These are phyloP conservation scores for Coffea eugenioides DNA, from an alignment of 257 asterid species.

Conservation along the genomic window DNA sequence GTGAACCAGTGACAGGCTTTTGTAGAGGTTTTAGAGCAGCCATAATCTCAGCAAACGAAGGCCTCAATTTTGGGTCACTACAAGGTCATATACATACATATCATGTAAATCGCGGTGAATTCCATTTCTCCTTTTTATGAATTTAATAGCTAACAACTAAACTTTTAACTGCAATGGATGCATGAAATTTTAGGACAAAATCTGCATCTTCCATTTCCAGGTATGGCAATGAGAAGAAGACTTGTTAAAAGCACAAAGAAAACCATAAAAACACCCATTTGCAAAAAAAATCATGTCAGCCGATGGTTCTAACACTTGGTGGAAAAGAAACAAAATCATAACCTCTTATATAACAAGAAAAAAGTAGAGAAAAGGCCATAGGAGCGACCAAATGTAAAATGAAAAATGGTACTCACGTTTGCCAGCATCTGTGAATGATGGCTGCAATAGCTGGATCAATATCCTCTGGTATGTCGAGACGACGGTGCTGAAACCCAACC, in stretches of 20 bases:
- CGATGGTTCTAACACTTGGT: not conserved
- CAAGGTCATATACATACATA: conserved; percentile 8
- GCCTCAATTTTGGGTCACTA: conserved; percentile 82
- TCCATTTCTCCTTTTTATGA: not conserved
- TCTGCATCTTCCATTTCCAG: not conserved
- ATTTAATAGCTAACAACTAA: not conserved
- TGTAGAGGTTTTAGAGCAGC: conserved; percentile 81
- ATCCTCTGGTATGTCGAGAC: conserved; percentile 86
- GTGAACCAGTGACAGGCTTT: conserved; percentile 64
- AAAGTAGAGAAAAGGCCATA: not conserved
- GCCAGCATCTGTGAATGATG: conserved; percentile 82
- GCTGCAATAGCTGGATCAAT: conserved; percentile 72
- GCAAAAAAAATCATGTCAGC: not conserved
- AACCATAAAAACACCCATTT: not conserved
- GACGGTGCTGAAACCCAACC: conserved; percentile 94
- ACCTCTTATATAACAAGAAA: not conserved
- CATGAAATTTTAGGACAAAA: not conserved
- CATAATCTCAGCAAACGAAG: conserved; percentile 90
- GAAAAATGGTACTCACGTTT: conserved; percentile 57
- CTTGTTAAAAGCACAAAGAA: not conserved
- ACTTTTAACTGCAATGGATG: not conserved
- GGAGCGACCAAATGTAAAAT: not conserved
- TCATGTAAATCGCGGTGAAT: too few relatives aligned
- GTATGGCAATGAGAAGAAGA: not conserved
- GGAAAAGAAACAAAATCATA: not conserved